Base-by-base conservation (phyloP, 495 filamentous ascomycete species). In the Aspergillus incahuasiensis region DNA sequence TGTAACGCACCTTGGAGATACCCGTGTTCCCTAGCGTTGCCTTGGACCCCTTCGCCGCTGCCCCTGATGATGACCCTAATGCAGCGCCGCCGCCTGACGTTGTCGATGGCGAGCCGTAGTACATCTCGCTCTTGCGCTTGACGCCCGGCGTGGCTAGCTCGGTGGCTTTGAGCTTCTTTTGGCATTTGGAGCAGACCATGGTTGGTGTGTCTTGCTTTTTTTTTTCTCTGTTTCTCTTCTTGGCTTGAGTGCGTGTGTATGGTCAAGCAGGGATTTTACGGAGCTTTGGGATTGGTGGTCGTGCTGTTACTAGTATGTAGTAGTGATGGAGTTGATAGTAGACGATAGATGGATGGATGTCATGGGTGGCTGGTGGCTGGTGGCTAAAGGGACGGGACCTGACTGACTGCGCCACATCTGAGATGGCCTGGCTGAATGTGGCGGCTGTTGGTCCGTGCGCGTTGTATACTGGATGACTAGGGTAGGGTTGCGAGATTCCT, bases 121-220 rank as follows among this genome's bases (percentile, higher is more conserved):
- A 89, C 76, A 88, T 82, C 35, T 89, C 86, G 64, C 70, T 81
- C 70, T 86, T 87, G 67, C 80, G 82, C 67, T 89, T 87, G 60
- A 89, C 86, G 30, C 77, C 78, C 0, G 86, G 86, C 1, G 86
- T 88, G 54, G 83, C 83, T 43, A 89, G 80, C 24, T 82, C 75
- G 19, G 86, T 88, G 43, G 72, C 65, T 69, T 84, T 83, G 48
- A 79, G 69, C 30, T 80, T 78, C 59, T 83, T 84, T 58, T 82
- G 75, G 60, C 86, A 89, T 75, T 86, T 86, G 51, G 75, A 65
- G 73, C 86, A 89, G 48, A 89, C 85, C 85, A 89, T 88, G 9
- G 38, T 40, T 11, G 32, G 9, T 20, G 8, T 28, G 4, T 28
- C 25, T 28, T 3, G 25, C 8, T 28, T 28, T 4, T 28, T 28